phyloP scores from a whole-genome alignment of 177 flowering plant genomes.

The Vitis hybrid region DNA sequence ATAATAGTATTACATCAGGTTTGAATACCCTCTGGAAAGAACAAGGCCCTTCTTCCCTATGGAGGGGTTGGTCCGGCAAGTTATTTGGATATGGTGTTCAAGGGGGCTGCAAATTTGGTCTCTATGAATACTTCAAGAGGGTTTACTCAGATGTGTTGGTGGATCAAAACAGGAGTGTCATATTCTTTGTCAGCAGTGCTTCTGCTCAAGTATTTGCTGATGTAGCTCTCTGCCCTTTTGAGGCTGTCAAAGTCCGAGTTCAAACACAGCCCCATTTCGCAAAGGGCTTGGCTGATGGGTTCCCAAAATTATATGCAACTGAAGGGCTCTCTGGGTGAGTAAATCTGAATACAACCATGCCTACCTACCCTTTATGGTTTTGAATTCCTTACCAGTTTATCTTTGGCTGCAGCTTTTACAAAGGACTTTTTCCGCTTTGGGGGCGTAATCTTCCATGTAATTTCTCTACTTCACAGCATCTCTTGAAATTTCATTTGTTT shows the following conservation, averaged over 20 bases:
- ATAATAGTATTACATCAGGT: conserved; percentile 53
- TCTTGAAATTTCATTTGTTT: neutral
- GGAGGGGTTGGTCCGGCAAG: conserved; percentile 94
- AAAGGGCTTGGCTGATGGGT: conserved; percentile 83
- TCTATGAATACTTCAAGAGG: conserved; percentile 87
- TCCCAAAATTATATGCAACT: conserved; percentile 69
- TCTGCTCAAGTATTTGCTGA: conserved; percentile 91
- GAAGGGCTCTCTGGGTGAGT: conserved; percentile 77
- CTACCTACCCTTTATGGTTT: neutral
- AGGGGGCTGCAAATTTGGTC: conserved; percentile 89
- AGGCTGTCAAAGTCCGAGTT: conserved; percentile 85
- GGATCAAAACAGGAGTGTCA: conserved; percentile 45
- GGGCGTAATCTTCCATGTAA: conserved; percentile 95
- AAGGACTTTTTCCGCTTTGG: conserved; percentile 84
- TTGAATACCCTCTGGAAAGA: conserved; percentile 63
- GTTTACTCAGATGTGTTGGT: conserved; percentile 56
- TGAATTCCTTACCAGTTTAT: neutral
- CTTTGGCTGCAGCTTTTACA: conserved; percentile 62
- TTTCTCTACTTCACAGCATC: conserved; percentile 6
- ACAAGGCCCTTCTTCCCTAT: conserved; percentile 70
- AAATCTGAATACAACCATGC: neutral
- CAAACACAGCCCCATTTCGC: conserved; percentile 75
- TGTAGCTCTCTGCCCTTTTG: conserved; percentile 87
- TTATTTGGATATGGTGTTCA: conserved; percentile 90
- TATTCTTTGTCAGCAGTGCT: conserved; percentile 80